Evolutionary conservation across 2,329 filamentous ascomycete species (phyloP), one percentile per base, ranked within the genome.

Genomic region (Penicillium verrucosum): DNA sequence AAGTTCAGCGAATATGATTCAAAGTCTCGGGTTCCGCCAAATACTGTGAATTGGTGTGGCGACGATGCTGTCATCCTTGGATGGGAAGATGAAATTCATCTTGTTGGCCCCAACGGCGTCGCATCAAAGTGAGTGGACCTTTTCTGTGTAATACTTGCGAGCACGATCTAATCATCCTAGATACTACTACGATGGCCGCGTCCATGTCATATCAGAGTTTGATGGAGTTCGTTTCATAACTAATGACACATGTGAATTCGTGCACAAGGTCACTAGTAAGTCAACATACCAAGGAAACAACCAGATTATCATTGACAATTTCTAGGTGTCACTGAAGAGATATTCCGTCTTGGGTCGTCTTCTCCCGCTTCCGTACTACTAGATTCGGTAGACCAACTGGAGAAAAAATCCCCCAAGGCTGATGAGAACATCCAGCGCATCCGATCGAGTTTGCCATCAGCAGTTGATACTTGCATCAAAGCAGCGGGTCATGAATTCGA

Each of bases 351-450:
- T 48, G 90, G 91, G 1, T 94, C 93, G 3, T 90, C 91, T 54
- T 93, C 92, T 0, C 86, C 94, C 3, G 90, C 93, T 4, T 93
- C 93, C 0, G 90, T 97, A n/a, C 80, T 99, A 2, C 81, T 99
- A 0, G 94, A 99, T 73, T 94, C 94, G 0, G 89, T 96, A 2
- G 89, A 92, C 53, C 89, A 97, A 67, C 81, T 99, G 4, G 93
- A 97, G 66, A 86, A 90, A 60, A 92, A 96, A 70, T 97, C 93
- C 0, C 93, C 94, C 1, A 97, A 97, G 74, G 94, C 94, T 8
- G 94, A 99, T 68, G 94, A 99, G 68, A 93, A 97, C 63, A 97
- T 99, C 55, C 94, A 97, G 70, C 83, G 96, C 2, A 99, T 99
- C 66, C 85, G 91, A 42, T 82, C 89, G 0, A 92, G 88, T 65